Evolutionary conservation across 2,329 filamentous ascomycete genomes (phyloP), one percentile per base, ranked within the genome.

Genomic region (Lecanoromycetidae sp.): DNA sequence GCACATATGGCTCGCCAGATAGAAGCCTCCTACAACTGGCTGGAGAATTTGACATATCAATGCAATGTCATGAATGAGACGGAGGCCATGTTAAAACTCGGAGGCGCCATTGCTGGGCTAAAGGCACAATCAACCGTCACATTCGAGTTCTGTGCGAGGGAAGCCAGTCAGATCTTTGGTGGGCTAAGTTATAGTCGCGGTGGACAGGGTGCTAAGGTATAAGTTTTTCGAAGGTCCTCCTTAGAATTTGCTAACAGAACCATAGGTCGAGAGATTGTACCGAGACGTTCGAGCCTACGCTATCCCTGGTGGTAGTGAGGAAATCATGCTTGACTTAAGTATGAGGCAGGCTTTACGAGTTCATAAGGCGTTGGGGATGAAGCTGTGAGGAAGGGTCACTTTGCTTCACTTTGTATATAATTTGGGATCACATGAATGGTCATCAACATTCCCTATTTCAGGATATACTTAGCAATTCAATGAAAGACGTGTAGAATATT

Each of bases 1-100:
- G 91, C 91, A 2, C 85, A 96, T 67, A 98, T 98, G 91, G 90
- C 87, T 3, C 82, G 91, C 48, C 91, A 96, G 70, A 94, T 96
- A 64, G 91, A 98, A 69, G 87, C 91, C 20, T 85, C 81, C n/a
- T 91, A 91, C 71, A 84, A 84, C 67, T 98, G 91, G 91, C 77
- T 96, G 49, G 91, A 98, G 74, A 93, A 86, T 64, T 71, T 96
- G 53, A 81, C 96, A 65, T 95, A 79, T 72, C 91, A 98, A 69
- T 91, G 86, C 70, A 71, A 87, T 67, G 80, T 80, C 67, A 96
- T 96, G 90, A 79, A 80, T 54, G 87, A 96, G 64, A 87, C 82
- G 43, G 87, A 96, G 70, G 90, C 90, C 50, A 96, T 95, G 87
- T 72, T 96, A 58, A 85, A 88, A 57, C 83, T 98, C 6, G 91